Conservation (phyloP, 2,329 filamentous ascomycete genomes). For the Triangularia verruculosa region DNA sequence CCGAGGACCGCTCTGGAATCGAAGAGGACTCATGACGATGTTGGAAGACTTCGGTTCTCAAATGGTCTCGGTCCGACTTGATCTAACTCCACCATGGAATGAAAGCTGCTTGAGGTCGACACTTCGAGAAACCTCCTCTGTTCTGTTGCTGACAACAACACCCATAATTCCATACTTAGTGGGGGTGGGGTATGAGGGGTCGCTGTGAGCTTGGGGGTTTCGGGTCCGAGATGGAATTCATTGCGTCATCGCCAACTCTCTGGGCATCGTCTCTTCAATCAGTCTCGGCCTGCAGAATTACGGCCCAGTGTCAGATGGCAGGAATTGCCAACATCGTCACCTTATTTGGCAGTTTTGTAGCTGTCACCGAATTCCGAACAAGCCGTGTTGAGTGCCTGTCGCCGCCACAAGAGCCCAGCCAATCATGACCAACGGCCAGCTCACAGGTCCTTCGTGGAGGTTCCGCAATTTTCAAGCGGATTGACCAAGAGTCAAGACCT, state of each 20-base stretch:
- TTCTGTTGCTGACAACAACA: neutral
- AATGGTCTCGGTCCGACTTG: neutral
- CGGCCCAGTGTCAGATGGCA: neutral
- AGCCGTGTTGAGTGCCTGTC: neutral
- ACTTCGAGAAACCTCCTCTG: neutral
- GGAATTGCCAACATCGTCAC: neutral
- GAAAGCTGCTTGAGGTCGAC: neutral
- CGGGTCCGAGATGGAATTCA: neutral
- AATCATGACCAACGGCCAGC: neutral
- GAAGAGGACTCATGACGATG: neutral
- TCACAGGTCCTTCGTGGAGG: neutral
- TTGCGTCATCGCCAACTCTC: neutral
- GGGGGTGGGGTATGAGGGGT: neutral
- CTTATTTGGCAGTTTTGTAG: neutral
- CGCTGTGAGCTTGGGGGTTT: neutral
- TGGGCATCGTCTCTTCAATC: neutral
- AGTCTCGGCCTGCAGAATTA: neutral
- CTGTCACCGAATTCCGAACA: neutral
- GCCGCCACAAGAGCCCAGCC: neutral
- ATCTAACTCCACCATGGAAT: neutral
- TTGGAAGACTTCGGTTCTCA: neutral
- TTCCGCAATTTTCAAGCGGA: neutral
- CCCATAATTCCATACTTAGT: neutral
- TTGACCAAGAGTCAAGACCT: neutral
- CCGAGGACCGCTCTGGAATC: neutral